phyloP scores from a whole-genome alignment of 768 basidiomycete species.

The Thelephora aurantiotincta region DNA sequence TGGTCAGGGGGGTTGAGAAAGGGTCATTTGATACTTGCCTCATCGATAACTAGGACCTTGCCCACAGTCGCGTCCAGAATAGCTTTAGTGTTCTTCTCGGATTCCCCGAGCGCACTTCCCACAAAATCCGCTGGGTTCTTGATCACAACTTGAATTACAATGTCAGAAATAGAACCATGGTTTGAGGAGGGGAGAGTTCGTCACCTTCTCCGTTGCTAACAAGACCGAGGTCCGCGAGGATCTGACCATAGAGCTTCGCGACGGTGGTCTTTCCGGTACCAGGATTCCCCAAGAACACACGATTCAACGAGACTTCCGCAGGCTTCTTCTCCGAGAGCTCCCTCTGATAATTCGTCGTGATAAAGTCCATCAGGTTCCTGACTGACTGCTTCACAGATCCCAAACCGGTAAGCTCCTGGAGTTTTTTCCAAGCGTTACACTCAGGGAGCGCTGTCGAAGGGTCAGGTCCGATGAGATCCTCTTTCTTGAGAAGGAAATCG shows the following conservation, averaged over 20 bases:
- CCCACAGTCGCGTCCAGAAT: slow-evolving; percentile 45
- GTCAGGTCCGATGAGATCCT: slow-evolving; percentile 54
- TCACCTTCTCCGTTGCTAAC: slow-evolving; percentile 62
- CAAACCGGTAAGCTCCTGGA: slow-evolving; percentile 42
- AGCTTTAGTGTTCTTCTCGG: slow-evolving; percentile 49
- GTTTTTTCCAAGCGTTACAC: slow-evolving; percentile 34
- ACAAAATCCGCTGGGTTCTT: slow-evolving; percentile 62
- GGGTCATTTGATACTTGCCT: slow-evolving; percentile 22
- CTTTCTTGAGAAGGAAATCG: slow-evolving; percentile 35
- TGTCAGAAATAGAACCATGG: neutral
- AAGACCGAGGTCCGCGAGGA: slow-evolving; percentile 45
- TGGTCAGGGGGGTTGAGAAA: neutral
- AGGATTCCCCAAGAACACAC: slow-evolving; percentile 52
- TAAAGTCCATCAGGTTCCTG: slow-evolving; percentile 26
- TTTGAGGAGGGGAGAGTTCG: neutral
- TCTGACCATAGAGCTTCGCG: slow-evolving; percentile 49
- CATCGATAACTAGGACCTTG: slow-evolving; percentile 60
- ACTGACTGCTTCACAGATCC: slow-evolving; percentile 41
- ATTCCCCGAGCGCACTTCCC: slow-evolving; percentile 42
- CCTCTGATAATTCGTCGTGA: slow-evolving; percentile 42
- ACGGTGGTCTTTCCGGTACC: slow-evolving; percentile 66
- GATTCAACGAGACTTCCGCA: slow-evolving; percentile 40
- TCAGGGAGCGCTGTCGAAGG: slow-evolving; percentile 33
- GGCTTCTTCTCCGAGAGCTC: slow-evolving; percentile 44
- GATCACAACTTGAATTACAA: slow-evolving; percentile 29